Conservation (phyloP, 139 green algal species). For the Micractinium sp. region DNA sequence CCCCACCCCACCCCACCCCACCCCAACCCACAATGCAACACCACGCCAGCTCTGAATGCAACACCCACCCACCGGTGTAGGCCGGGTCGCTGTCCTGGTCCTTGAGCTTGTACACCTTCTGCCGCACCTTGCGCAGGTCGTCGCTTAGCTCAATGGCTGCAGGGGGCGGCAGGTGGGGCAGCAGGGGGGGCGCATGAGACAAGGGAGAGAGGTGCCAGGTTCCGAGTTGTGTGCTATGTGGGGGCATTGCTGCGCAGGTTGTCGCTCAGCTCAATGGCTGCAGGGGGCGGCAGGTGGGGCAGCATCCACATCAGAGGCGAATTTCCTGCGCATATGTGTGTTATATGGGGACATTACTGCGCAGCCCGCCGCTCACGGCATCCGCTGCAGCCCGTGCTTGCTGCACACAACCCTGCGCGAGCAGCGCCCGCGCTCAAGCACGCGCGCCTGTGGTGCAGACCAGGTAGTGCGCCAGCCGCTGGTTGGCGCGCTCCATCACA, state of each 20-base stretch:
- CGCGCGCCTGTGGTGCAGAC: neutral
- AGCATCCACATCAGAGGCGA: no score
- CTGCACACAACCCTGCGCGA: no score
- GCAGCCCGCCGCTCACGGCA: no score
- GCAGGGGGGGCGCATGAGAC: neutral
- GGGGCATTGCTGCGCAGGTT: no score
- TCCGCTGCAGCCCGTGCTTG: no score
- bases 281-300: neutral
- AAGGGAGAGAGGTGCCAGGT: neutral
- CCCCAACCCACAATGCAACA: neutral
- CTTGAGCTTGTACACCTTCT: slow-evolving; percentile 18
- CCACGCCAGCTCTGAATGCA: no score
- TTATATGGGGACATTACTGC: no score
- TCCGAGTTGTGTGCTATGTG: no score
- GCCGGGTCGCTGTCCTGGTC: neutral
- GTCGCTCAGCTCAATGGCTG: neutral
- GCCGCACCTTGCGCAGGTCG: slow-evolving; percentile 6
- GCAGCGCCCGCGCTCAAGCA: no score
- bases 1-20: no score
- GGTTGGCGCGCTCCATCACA: neutral
- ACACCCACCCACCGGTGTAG: neutral
- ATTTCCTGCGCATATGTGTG: no score
- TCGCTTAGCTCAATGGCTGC: slow-evolving; percentile 12
- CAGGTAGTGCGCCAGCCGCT: slow-evolving; percentile 7
- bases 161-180: neutral